Base-by-base conservation (phyloP, 306 rosid genomes). In the Lathyrus oleraceus region DNA sequence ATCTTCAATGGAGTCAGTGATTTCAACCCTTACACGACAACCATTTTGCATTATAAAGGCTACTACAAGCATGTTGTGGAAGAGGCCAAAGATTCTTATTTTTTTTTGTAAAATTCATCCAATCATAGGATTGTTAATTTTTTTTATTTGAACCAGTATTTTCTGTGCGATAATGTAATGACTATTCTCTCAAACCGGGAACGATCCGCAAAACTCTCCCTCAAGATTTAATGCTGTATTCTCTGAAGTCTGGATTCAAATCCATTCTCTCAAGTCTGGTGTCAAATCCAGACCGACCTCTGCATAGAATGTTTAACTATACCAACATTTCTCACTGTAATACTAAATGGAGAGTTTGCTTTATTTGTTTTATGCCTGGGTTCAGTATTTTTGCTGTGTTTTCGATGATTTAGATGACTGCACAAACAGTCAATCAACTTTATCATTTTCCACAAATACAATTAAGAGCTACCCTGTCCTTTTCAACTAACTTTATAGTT, bases 361-460 rank as follows among this genome's bases (percentile, higher is more conserved):
- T 11, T 20, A 36, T 35, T 15, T 21, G 3, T 19, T 67, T 13
- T 52, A 68, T 53, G 19, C 12, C 25, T 14, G 28, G 53, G 11
- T 53, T 21, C 54, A 25, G 65, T 56, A 10, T 56, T 6, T 70
- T 70, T 70, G 28, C 9, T 3, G 2, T 25, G 28, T 25, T 25
- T 25, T 25, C 3, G 28, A 43, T 56, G 19, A 6, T 61, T 35
- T 9, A 4, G 47, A 36, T 36, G 21, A 13, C 19, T 36, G 10
- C 12, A 16, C 8, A n/a, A 71, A 28, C 67, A 71, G 17, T 16
- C 43, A 28, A 42, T 42, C 2, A 47, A 58, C 14, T 58, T 15
- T 57, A 11, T 47, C 51, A 72, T 30, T 47, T 51, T 62, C 47
- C 23, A 17, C 51, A 40, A 15, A 61, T 61, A 35, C 40, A 51